A percentile compares a stretch with the other conserved stretches of the same genome.
Evolutionary conservation across 306 rosid species (phyloP).

Genomic region (Glycine soja): DNA sequence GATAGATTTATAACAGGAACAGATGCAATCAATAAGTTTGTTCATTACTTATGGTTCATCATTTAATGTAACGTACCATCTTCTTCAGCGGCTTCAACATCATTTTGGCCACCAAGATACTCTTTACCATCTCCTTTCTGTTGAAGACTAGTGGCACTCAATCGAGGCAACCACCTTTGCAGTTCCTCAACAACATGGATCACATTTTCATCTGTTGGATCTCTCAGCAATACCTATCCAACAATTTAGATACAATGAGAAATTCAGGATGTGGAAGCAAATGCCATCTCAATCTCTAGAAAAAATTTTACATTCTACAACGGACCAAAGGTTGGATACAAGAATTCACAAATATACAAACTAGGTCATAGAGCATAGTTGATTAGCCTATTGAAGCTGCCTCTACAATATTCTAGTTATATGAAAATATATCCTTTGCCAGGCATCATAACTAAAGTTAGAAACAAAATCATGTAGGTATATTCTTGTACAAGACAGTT

Average conservation of each 20-base stretch:
- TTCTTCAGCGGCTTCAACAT: conserved; percentile 74
- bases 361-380: no score
- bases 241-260: conserved; percentile 39
- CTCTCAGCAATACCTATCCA: conserved; percentile 83
- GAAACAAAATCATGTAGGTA: conserved; percentile 19
- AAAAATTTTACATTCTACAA: conserved; percentile 10
- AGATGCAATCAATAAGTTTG: no score
- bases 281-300: conserved; percentile 32
- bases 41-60: conserved; percentile 6
- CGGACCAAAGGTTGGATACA: conserved; percentile 13
- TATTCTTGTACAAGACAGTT: background rate
- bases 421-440: background rate
- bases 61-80: conserved; percentile 67
- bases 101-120: conserved; percentile 56
- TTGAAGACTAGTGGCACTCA: conserved; percentile 33
- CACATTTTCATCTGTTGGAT: conserved; percentile 79
- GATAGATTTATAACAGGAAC: conserved; percentile 33
- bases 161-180: conserved; percentile 79
- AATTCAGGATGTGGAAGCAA: conserved; percentile 31
- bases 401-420: no score
- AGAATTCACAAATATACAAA: conserved; percentile 23
- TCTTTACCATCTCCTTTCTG: conserved; percentile 57
- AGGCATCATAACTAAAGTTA: background rate
- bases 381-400: no score
- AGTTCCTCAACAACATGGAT: conserved; percentile 92